Conservation (phyloP, 2,329 filamentous ascomycete genomes). For the Colletotrichum sp. region DNA sequence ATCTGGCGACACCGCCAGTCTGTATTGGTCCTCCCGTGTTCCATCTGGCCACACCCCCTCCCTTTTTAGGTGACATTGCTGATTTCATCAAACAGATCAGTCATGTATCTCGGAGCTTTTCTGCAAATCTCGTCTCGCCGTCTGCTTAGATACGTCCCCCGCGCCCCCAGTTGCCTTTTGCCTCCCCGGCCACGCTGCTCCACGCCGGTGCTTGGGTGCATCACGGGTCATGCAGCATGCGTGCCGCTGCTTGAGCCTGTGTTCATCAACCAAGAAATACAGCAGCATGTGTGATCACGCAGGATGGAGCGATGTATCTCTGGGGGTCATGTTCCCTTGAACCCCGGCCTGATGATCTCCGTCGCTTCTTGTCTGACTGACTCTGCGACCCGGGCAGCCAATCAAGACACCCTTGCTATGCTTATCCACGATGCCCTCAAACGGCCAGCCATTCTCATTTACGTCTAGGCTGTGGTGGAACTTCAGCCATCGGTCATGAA, state of each 20-base stretch:
- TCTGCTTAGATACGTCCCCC: not conserved
- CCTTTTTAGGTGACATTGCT: not conserved
- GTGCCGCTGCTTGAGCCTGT: not conserved
- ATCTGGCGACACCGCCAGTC: not conserved
- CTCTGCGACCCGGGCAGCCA: not conserved
- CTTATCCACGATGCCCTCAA: not conserved
- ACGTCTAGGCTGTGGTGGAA: not conserved
- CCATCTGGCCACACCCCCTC: not conserved
- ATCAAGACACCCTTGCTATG: not conserved
- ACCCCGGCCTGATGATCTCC: not conserved
- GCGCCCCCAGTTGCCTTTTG: not conserved
- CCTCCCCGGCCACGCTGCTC: constrained; percentile 3
- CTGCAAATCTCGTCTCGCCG: constrained; percentile 12
- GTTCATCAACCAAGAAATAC: not conserved
- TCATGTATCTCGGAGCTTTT: constrained; percentile 13
- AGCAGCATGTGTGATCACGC: not conserved
- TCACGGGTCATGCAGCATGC: not conserved
- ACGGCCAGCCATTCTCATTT: not conserved
- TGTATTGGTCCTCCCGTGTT: not conserved
- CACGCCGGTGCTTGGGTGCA: not conserved
- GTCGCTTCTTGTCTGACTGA: not conserved
- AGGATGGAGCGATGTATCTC: not conserved
- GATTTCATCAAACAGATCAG: constrained; percentile 7
- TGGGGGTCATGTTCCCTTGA: not conserved
- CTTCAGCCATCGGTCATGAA: not conserved